Evolutionary conservation across 2,329 filamentous ascomycete species (phyloP).

Genomic region (Fusarium ambrosium): DNA sequence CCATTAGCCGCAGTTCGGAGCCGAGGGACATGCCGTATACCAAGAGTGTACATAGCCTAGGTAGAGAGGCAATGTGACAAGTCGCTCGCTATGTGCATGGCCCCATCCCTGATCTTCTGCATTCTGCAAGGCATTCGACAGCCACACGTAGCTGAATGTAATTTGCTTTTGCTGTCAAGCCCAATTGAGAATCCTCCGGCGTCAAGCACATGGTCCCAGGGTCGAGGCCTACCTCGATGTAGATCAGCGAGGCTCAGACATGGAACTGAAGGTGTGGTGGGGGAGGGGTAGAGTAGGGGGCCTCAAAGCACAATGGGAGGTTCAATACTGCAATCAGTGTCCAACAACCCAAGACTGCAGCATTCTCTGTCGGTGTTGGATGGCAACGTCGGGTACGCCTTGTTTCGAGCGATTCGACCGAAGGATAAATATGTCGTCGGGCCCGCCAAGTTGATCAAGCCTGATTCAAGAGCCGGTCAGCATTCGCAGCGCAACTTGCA

Average conservation of each 20-base stretch:
- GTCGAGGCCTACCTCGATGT: neutral
- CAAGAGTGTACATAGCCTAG: neutral
- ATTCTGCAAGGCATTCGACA: constrained; percentile 11
- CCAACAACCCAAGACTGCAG: neutral
- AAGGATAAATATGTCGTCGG: constrained; percentile 25
- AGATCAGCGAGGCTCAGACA: neutral
- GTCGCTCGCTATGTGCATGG: constrained; percentile 14
- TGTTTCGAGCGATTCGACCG: neutral
- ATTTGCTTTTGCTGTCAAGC: constrained; percentile 27
- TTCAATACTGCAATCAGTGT: neutral
- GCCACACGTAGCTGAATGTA: neutral
- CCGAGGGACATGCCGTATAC: constrained; percentile 1
- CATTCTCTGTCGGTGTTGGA: neutral
- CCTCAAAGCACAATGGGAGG: neutral
- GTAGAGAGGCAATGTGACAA: constrained; percentile 10
- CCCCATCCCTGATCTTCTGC: neutral
- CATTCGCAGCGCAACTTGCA: neutral
- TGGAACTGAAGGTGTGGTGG: neutral
- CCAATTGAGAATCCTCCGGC: neutral
- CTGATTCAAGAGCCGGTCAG: neutral
- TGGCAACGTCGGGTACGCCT: neutral
- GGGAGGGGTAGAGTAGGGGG: constrained; percentile 4
- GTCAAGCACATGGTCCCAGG: neutral
- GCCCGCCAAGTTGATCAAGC: neutral
- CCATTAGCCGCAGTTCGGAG: neutral